These are phyloP conservation scores for Podila clonocystis DNA, from an alignment of 192 early-diverging fungal species.

Conservation along the genomic window DNA sequence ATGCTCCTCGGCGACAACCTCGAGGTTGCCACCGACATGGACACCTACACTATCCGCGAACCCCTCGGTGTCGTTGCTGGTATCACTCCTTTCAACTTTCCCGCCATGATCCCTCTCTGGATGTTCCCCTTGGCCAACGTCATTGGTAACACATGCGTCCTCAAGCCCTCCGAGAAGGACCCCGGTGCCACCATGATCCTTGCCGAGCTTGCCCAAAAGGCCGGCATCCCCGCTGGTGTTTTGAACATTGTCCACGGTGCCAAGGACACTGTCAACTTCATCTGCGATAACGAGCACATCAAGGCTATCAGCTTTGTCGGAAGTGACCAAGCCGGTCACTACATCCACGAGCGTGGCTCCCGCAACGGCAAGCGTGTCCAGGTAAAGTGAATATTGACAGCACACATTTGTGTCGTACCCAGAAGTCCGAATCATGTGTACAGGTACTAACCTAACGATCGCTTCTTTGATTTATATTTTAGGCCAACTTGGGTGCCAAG, in stretches of 20 bases:
- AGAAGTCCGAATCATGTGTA: too few relatives aligned
- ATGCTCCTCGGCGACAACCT: conserved; percentile 84
- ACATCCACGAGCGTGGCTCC: conserved; percentile 89
- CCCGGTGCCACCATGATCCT: conserved; percentile 93
- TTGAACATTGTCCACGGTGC: conserved; percentile 94
- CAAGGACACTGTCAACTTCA: conserved; percentile 88
- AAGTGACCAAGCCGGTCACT: conserved; percentile 84
- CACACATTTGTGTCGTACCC: too few relatives aligned
- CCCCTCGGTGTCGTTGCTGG: conserved; percentile 94
- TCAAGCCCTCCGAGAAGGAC: conserved; percentile 96
- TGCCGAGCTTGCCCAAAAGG: conserved; percentile 85
- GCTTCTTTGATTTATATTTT: conserved; percentile 1
- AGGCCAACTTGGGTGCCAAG: conserved; percentile 95
- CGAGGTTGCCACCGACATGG: conserved; percentile 92
- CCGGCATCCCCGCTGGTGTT: conserved; percentile 91
- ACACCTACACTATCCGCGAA: conserved; percentile 93
- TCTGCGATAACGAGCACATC: conserved; percentile 86
- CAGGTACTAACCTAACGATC: conserved; percentile 3
- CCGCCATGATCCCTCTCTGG: conserved; percentile 95
- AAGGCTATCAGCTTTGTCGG: conserved; percentile 97
- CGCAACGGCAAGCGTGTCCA: conserved; percentile 95
- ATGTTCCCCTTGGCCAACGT: conserved; percentile 97
- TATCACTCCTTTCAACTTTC: conserved; percentile 98
- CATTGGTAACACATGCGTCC: conserved; percentile 88
- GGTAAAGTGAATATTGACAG: conserved; percentile 18